phyloP scores from a whole-genome alignment of 768 basidiomycete species.

The Leccinum arenicola region DNA sequence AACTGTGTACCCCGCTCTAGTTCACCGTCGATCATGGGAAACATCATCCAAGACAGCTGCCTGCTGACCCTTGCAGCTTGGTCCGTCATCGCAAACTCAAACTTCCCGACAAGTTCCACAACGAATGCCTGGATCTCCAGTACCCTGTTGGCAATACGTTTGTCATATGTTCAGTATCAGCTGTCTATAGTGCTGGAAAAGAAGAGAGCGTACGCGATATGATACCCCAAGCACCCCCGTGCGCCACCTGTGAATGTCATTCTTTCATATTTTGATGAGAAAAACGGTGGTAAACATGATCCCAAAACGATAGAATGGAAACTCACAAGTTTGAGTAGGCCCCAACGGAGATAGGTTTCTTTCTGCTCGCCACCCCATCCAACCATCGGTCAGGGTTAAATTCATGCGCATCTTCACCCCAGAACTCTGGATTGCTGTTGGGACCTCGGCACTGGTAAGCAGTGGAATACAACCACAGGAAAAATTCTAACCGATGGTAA shows the following conservation, averaged over 20 bases:
- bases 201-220: background rate
- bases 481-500: conserved; percentile 46
- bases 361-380: conserved; percentile 15
- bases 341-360: conserved; percentile 23
- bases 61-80: conserved; percentile 27
- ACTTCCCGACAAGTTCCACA: conserved; percentile 48
- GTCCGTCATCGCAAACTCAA: conserved; percentile 40
- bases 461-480: background rate
- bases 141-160: background rate
- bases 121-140: background rate
- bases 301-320: background rate
- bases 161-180: too few relatives aligned
- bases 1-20: conserved; percentile 26
- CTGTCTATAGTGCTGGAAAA: background rate
- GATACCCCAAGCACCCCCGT: conserved; percentile 24
- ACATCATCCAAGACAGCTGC: conserved; percentile 25
- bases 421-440: conserved; percentile 26
- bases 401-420: conserved; percentile 31
- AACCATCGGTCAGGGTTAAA: conserved; percentile 33
- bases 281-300: background rate
- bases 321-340: conserved; percentile 31
- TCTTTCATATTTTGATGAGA: conserved; percentile 4
- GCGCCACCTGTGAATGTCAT: conserved; percentile 17
- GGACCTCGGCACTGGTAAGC: background rate
- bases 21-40: conserved; percentile 34